phyloP scores from a whole-genome alignment of 805 yeast species.

The Sporopachydermia quercuum region DNA sequence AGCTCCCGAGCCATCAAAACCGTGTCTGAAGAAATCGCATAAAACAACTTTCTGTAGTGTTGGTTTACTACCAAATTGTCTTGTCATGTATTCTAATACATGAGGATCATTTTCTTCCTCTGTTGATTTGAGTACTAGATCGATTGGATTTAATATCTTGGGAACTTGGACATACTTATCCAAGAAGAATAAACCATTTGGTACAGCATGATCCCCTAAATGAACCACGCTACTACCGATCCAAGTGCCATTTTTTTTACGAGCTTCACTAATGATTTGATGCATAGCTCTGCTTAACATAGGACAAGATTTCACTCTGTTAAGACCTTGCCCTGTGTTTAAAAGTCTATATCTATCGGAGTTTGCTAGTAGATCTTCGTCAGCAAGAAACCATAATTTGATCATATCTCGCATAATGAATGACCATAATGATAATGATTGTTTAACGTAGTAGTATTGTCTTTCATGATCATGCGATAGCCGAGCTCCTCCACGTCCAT shows the following conservation, averaged over 20 bases:
- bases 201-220: conserved; percentile 73
- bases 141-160: conserved; percentile 58
- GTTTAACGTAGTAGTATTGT: conserved; percentile 62
- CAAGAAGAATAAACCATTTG: conserved; percentile 64
- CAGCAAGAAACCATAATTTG: conserved; percentile 64
- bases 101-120: conserved; percentile 35
- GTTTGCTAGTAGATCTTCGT: conserved; percentile 49
- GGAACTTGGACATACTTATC: conserved; percentile 77
- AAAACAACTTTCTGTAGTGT: conserved; percentile 32
- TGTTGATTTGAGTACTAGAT: conserved; percentile 38
- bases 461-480: conserved; percentile 59
- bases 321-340: conserved; percentile 73
- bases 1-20: conserved; percentile 72
- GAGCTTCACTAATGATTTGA: conserved; percentile 49
- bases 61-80: conserved; percentile 41
- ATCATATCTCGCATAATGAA: conserved; percentile 68
- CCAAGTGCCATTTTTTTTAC: conserved; percentile 48
- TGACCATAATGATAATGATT: conserved; percentile 63
- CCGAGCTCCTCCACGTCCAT: conserved; percentile 56
- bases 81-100: conserved; percentile 34
- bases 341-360: conserved; percentile 36
- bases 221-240: conserved; percentile 73
- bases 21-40: conserved; percentile 39
- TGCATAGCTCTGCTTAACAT: conserved; percentile 56
- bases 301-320: conserved; percentile 65